Evolutionary conservation across 352 stramenopile genomes (phyloP).

Genomic region (Phytopythium chamaehyphon): DNA sequence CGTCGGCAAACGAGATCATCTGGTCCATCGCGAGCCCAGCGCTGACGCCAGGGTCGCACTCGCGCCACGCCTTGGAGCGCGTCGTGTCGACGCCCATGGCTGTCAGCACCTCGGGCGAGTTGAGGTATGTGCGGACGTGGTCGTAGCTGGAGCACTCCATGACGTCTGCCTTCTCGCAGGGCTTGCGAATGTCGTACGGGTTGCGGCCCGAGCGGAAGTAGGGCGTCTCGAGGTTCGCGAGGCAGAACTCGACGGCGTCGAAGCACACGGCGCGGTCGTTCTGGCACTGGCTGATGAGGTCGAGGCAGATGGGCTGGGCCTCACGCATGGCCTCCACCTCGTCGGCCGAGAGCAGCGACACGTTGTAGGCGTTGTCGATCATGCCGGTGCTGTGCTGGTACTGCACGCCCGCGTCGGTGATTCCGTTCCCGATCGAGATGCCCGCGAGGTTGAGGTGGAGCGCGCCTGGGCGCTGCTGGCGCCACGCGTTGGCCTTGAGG

Average conservation of each 20-base stretch:
- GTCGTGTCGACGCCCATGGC: conserved; percentile 38
- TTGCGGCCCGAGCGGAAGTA: conserved; percentile 52
- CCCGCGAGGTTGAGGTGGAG: conserved; percentile 44
- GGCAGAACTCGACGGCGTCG: conserved; percentile 57
- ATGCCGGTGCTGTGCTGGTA: conserved; percentile 69
- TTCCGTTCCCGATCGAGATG: conserved; percentile 71
- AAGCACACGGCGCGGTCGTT: conserved; percentile 30
- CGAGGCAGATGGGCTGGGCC: conserved; percentile 47
- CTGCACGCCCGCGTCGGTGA: conserved; percentile 63
- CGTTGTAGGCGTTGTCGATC: conserved; percentile 67
- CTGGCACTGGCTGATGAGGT: conserved; percentile 54
- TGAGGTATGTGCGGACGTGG: conserved; percentile 68
- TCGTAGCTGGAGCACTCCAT: conserved; percentile 72
- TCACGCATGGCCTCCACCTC: conserved; percentile 46
- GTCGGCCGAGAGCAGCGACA: conserved; percentile 43
- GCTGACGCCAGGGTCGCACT: conserved; percentile 93
- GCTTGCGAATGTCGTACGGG: conserved; percentile 68
- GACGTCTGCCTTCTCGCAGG: conserved; percentile 41
- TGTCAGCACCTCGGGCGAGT: conserved; percentile 35
- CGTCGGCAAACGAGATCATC: conserved; percentile 92
- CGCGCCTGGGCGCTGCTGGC: conserved; percentile 14
- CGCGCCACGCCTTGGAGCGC: conserved; percentile 74
- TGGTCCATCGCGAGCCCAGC: conserved; percentile 88
- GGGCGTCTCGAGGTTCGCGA: conserved; percentile 41
- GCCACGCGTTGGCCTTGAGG: conserved; percentile 32